Evolutionary conservation across 2,329 filamentous ascomycete species (phyloP).

Genomic region (Fusarium napiforme): DNA sequence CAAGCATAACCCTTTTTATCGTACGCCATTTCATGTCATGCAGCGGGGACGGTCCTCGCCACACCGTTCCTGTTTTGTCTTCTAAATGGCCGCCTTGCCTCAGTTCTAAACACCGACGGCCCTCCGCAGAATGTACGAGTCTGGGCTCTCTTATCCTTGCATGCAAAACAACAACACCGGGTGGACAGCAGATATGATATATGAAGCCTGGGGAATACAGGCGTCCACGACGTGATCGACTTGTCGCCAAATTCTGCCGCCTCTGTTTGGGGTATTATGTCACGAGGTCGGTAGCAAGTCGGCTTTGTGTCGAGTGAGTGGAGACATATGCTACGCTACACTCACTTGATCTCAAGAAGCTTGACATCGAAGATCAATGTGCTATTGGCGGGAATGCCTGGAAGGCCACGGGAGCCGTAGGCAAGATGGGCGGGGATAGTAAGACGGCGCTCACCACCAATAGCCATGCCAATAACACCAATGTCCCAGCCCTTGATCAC

Average conservation of each 20-base stretch:
- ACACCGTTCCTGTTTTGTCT: conserved; percentile 58
- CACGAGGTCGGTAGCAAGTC: conserved; percentile 27
- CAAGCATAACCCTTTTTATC: conserved; percentile 46
- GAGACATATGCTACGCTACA: conserved; percentile 14
- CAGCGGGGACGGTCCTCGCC: conserved; percentile 58
- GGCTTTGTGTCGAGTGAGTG: conserved; percentile 18
- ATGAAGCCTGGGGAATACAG: conserved; percentile 16
- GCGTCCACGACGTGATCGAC: conserved; percentile 25
- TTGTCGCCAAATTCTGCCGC: conserved; percentile 16
- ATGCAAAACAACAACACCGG: conserved; percentile 47
- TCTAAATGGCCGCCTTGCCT: conserved; percentile 29
- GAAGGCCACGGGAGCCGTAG: conserved; percentile 85
- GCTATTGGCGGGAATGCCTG: conserved; percentile 92
- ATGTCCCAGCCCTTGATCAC: conserved; percentile 99
- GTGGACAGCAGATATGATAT: conserved; percentile 35
- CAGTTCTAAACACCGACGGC: conserved; percentile 22
- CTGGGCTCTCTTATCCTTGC: conserved; percentile 56
- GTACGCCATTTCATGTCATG: conserved; percentile 63
- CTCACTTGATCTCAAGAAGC: conserved; percentile 84
- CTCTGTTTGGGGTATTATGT: conserved; percentile 42
- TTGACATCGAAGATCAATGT: conserved; percentile 93
- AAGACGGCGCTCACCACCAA: conserved; percentile 92
- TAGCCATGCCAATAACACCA: conserved; percentile 89
- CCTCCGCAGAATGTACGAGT: conserved; percentile 53
- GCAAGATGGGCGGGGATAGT: conserved; percentile 87